Percentiles rank a stretch among this genome's conserved stretches.
Evolutionary conservation across 345 rosid genomes (phyloP).

Genomic region (Cardiospermum halicacabum): DNA sequence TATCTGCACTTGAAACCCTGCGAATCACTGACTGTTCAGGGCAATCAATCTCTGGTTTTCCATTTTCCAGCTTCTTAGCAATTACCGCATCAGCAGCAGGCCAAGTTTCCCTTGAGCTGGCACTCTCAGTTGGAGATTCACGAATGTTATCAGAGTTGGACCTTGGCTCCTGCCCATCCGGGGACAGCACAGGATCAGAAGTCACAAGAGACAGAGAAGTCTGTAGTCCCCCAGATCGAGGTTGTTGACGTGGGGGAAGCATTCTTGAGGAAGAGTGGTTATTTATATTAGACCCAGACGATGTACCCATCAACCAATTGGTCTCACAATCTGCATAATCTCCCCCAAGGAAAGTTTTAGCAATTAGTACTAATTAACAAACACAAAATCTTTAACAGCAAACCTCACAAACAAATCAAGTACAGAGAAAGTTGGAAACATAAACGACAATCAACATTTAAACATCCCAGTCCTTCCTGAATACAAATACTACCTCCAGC

Average conservation of each 20-base stretch:
- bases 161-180: constrained; percentile 55
- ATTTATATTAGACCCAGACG: constrained; percentile 81
- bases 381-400: no score
- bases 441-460: no score
- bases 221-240: constrained; percentile 52
- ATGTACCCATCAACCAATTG: constrained; percentile 65
- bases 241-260: constrained; percentile 92
- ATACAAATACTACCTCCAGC: no score
- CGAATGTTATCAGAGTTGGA: constrained; percentile 67
- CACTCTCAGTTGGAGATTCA: constrained; percentile 97
- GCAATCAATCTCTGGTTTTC: constrained; percentile 58
- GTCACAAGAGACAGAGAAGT: constrained; percentile 65
- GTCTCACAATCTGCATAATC: constrained; percentile 8
- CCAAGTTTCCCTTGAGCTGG: constrained; percentile 95
- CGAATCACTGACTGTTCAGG: constrained; percentile 65
- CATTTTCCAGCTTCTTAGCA: constrained; percentile 66
- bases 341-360: no score
- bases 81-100: constrained; percentile 59
- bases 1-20: constrained; percentile 61
- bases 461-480: no score
- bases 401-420: no score
- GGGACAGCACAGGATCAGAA: constrained; percentile 59
- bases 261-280: constrained; percentile 55
- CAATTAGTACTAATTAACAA: no score
- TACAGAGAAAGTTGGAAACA: no score